These are phyloP conservation scores for Phytophthora colocasiae DNA, from an alignment of 352 stramenopile genomes.

Conservation along the genomic window DNA sequence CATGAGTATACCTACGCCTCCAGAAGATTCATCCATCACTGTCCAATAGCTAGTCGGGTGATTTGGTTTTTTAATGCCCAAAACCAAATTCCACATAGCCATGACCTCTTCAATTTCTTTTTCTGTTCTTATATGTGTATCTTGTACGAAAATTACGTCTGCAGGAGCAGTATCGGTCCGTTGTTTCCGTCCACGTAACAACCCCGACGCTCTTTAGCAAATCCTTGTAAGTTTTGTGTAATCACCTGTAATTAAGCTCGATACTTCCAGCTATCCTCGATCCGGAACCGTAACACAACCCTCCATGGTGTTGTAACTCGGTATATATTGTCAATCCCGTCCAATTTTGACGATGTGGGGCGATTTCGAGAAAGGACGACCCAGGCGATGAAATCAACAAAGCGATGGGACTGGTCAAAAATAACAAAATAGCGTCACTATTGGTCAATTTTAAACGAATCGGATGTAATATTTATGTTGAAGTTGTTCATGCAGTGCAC, in stretches of 20 bases:
- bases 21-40: neutral
- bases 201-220: neutral
- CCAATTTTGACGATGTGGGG: no score
- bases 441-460: no score
- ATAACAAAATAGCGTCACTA: no score
- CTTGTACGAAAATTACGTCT: slow-evolving; percentile 12
- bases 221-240: slow-evolving; percentile 15
- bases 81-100: neutral
- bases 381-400: no score
- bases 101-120: slow-evolving; percentile 5
- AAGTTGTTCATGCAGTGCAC: no score
- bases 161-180: neutral
- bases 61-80: neutral
- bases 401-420: no score
- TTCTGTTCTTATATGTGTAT: slow-evolving; percentile 9
- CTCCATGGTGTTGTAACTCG: slow-evolving; percentile 1
- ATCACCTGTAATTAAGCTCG: slow-evolving; percentile 3
- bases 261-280: neutral
- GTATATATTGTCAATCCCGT: no score
- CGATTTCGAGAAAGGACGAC: no score
- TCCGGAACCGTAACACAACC: neutral
- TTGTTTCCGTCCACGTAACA: slow-evolving; percentile 3
- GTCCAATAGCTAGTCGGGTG: slow-evolving; percentile 6
- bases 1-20: neutral
- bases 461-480: no score